phyloP scores from a whole-genome alignment of 257 asterid species.

The Craterostigma plantagineum region DNA sequence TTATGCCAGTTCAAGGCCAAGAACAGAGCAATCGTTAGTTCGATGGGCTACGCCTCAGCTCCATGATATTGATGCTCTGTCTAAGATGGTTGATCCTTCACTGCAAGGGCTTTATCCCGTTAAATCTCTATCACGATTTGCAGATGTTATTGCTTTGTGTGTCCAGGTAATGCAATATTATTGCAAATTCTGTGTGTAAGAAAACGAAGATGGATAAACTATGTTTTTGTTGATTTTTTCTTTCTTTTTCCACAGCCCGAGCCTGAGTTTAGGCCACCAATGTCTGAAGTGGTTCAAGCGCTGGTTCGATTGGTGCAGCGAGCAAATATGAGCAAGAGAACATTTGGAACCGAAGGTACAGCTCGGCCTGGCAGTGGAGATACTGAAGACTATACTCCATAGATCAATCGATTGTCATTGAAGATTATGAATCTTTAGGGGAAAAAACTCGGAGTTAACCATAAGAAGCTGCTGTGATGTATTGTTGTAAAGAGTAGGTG shows the following conservation, averaged over 20 bases:
- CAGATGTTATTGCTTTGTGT: conserved; percentile 30
- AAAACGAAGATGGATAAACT: not conserved
- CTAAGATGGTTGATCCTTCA: conserved; percentile 40
- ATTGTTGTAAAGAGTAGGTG: too few relatives aligned
- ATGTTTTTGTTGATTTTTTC: not conserved
- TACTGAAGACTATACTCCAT: too few relatives aligned
- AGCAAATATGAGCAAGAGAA: conserved; percentile 63
- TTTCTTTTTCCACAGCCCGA: conserved; percentile 9
- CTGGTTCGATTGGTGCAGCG: conserved; percentile 28
- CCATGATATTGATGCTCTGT: conserved; percentile 40
- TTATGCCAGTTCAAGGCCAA: conserved; percentile 22
- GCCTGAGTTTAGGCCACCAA: conserved; percentile 34
- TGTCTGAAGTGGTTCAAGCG: conserved; percentile 39
- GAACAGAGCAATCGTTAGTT: conserved; percentile 28
- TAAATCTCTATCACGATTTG: conserved; percentile 40
- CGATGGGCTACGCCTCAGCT: conserved; percentile 50
- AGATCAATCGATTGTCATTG: too few relatives aligned
- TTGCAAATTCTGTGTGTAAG: not conserved
- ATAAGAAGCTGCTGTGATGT: too few relatives aligned
- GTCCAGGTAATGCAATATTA: conserved; percentile 18
- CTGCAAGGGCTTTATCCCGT: conserved; percentile 37
- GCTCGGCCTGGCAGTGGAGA: too few relatives aligned
- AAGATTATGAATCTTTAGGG: too few relatives aligned
- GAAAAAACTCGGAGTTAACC: too few relatives aligned
- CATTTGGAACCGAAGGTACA: conserved; percentile 3